Evolutionary conservation across 2,329 filamentous ascomycete genomes (phyloP), one percentile per base, ranked within the genome.

Genomic region (Chalaropsis thielavioides): DNA sequence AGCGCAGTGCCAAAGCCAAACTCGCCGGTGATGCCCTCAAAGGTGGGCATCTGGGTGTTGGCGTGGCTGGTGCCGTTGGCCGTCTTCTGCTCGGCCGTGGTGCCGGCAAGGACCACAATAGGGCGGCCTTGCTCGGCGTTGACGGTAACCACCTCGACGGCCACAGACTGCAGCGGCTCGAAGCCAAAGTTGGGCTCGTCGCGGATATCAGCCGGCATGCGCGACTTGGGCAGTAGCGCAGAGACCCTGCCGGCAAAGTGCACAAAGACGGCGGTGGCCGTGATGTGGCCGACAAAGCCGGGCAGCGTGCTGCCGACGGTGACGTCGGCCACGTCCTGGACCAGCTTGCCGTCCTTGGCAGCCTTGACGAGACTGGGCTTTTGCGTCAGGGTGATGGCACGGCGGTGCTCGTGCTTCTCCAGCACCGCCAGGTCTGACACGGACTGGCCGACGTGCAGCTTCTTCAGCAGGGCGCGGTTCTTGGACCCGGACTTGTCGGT

Each of bases 271-370:
- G 89, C 90, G 8, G 87, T 89, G 1, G 83, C 77, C 0, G 90
- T 92, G 63, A 96, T 87, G 71, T 94, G 95, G 67, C 87, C 86
- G 31, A 99, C 84, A 70, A 92, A 96, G 5, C 92, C 92, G 66
- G 84, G 82, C 7, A 90, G 81, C 27, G 84, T 76, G 41, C 83
- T 80, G 38, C 88, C 88, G 68, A 87, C 81, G 68, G 84, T 82
- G 22, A 90, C 81, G 69, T 92, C 84, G 24, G 88, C 85, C 64
- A 94, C 87, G 54, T 76, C 81, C 19, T 80, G 80, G n/a, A 95
- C 79, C 13, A 97, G 80, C 63, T 81, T 83, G n/a, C 83, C 83
- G 22, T 87, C 80, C 73, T 88, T 86, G 61, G 86, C 82, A 62
- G 88, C 90, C 70, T 88, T 84, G 66, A 95, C 79, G 31, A 99